A percentile compares a stretch with the other conserved stretches of the same genome.
phyloP scores from a whole-genome alignment of 2,329 filamentous ascomycete genomes.

The Monilinia fructigena region DNA sequence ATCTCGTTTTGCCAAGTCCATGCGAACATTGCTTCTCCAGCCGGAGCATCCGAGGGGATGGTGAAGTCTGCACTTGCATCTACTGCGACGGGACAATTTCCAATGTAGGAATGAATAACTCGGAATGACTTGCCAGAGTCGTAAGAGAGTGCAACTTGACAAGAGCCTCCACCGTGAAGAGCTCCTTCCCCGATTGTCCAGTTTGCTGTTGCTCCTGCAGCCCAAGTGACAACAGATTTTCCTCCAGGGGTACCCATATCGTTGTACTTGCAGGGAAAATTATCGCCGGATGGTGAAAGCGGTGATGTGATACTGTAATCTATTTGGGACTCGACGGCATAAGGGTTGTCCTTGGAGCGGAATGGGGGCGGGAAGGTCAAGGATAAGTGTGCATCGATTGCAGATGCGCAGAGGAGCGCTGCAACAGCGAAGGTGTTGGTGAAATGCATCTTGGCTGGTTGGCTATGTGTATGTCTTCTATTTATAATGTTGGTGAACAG shows the following conservation, averaged over 20 bases:
- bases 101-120: slow-evolving; percentile 54
- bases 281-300: slow-evolving; percentile 5
- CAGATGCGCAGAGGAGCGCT: slow-evolving; percentile 2
- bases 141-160: slow-evolving; percentile 59
- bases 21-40: slow-evolving; percentile 34
- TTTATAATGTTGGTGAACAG: slow-evolving; percentile 12
- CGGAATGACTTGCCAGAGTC: slow-evolving; percentile 56
- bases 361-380: slow-evolving; percentile 27
- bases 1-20: slow-evolving; percentile 60
- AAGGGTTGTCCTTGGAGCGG: slow-evolving; percentile 23
- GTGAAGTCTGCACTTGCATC: slow-evolving; percentile 10
- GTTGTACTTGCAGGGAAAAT: slow-evolving; percentile 37
- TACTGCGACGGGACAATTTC: slow-evolving; percentile 12
- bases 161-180: slow-evolving; percentile 56
- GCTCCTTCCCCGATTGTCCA: slow-evolving; percentile 51
- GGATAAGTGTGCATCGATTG: slow-evolving; percentile 26
- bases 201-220: slow-evolving; percentile 50
- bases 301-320: slow-evolving; percentile 30
- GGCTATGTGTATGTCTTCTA: neutral
- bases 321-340: neutral
- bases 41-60: slow-evolving; percentile 19
- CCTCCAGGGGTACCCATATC: slow-evolving; percentile 34
- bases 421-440: slow-evolving; percentile 6
- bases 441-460: slow-evolving; percentile 17
- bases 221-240: slow-evolving; percentile 46